phyloP scores from a whole-genome alignment of 1,139 yeast species.

The Yamadazyma kanchanaburiensis region DNA sequence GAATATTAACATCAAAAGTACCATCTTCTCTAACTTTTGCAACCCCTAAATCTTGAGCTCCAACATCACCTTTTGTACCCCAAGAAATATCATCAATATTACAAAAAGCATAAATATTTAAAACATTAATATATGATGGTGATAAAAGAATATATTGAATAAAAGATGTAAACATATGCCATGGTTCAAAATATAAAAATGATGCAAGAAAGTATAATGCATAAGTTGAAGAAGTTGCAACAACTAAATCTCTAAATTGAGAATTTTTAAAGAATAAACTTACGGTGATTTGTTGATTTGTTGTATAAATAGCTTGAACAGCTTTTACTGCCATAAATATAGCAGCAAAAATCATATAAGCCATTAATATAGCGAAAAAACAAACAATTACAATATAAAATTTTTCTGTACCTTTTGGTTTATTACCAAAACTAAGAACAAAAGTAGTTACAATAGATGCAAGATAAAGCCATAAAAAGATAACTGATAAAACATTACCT shows the following conservation, averaged over 20 bases:
- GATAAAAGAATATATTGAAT: conserved; percentile 44
- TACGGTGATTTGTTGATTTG: conserved; percentile 32
- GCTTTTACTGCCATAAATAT: conserved; percentile 48
- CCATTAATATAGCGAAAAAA: conserved; percentile 90
- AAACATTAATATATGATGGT: conserved; percentile 46
- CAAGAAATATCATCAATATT: conserved; percentile 50
- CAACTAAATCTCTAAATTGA: conserved; percentile 46
- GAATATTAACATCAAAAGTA: conserved; percentile 64
- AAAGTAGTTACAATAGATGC: conserved; percentile 89
- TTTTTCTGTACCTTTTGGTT: conserved; percentile 86
- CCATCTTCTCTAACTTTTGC: conserved; percentile 68
- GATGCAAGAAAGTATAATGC: conserved; percentile 46
- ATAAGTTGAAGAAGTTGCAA: conserved; percentile 46
- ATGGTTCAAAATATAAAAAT: conserved; percentile 46
- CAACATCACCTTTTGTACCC: conserved; percentile 51
- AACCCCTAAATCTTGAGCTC: conserved; percentile 44
- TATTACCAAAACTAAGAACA: conserved; percentile 88
- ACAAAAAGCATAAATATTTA: conserved; percentile 49
- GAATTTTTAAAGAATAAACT: conserved; percentile 38
- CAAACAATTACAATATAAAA: conserved; percentile 80
- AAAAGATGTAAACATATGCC: conserved; percentile 52
- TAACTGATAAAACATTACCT: conserved; percentile 73
- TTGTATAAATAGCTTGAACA: conserved; percentile 30
- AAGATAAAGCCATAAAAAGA: conserved; percentile 85
- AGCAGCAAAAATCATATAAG: conserved; percentile 75